A percentile compares a stretch with the other conserved stretches of the same genome.
phyloP scores from a whole-genome alignment of 345 rosid species.

The Eucalyptus sp. region DNA sequence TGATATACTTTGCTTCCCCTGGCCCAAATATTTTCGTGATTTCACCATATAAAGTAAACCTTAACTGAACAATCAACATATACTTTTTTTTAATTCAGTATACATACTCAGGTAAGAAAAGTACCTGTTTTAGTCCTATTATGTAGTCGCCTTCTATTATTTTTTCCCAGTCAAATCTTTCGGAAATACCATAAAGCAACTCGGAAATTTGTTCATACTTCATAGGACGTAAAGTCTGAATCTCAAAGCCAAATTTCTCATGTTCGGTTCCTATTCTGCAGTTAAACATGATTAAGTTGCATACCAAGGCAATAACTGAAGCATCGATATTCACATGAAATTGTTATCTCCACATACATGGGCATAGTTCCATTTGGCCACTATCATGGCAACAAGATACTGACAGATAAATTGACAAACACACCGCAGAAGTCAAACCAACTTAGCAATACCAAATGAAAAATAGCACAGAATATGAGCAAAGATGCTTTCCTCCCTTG shows the following conservation, averaged over 20 bases:
- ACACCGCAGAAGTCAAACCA: not conserved
- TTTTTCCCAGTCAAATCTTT: slow-evolving; percentile 99
- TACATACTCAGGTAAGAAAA: not conserved
- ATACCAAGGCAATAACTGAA: not conserved
- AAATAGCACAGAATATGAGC: not conserved
- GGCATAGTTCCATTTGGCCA: not conserved
- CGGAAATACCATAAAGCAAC: slow-evolving; percentile 87
- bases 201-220: slow-evolving; percentile 90
- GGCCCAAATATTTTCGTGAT: not conserved
- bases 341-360: not conserved
- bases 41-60: not conserved
- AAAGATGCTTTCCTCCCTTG: not conserved
- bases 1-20: slow-evolving; percentile 99
- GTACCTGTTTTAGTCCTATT: slow-evolving; percentile 89
- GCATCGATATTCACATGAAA: not conserved
- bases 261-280: slow-evolving; percentile 97
- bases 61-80: not conserved
- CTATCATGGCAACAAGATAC: not conserved
- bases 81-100: not conserved
- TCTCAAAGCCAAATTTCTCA: slow-evolving; percentile 96
- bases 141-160: slow-evolving; percentile 80
- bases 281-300: not conserved
- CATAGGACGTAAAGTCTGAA: slow-evolving; percentile 69
- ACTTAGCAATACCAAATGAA: not conserved
- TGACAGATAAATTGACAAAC: not conserved